phyloP scores from a whole-genome alignment of 441 rosid genomes.

The Bocquillonia castaneifolia region DNA sequence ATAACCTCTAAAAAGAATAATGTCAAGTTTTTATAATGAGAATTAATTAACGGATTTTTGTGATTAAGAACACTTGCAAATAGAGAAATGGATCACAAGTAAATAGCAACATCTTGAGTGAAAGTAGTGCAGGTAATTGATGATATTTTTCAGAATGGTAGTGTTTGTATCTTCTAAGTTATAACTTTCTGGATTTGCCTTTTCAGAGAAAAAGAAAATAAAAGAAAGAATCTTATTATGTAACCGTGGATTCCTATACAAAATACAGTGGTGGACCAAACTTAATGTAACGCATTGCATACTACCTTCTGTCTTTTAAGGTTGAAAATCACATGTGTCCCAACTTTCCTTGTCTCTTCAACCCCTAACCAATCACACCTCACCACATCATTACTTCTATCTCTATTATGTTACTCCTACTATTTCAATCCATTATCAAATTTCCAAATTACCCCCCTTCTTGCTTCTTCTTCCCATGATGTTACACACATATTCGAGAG shows the following conservation, averaged over 20 bases:
- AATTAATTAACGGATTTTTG: too few relatives aligned
- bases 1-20: too few relatives aligned
- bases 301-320: constrained; percentile 1
- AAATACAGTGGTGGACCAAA: constrained; percentile 12
- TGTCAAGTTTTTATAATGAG: too few relatives aligned
- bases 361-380: constrained; percentile 29
- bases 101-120: too few relatives aligned
- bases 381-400: constrained; percentile 25
- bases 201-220: neutral
- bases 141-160: neutral
- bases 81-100: too few relatives aligned
- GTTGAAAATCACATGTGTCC: constrained; percentile 21
- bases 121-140: too few relatives aligned
- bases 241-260: constrained; percentile 6
- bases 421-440: accelerated
- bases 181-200: neutral
- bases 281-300: neutral
- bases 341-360: constrained; percentile 26
- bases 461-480: too few relatives aligned
- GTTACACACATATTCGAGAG: too few relatives aligned
- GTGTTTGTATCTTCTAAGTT: neutral
- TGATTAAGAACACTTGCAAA: too few relatives aligned
- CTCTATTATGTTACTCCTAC: neutral
- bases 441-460: neutral
- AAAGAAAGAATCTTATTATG: neutral